phyloP scores from a whole-genome alignment of 495 filamentous ascomycete genomes.

The Oidiodendron maius region DNA sequence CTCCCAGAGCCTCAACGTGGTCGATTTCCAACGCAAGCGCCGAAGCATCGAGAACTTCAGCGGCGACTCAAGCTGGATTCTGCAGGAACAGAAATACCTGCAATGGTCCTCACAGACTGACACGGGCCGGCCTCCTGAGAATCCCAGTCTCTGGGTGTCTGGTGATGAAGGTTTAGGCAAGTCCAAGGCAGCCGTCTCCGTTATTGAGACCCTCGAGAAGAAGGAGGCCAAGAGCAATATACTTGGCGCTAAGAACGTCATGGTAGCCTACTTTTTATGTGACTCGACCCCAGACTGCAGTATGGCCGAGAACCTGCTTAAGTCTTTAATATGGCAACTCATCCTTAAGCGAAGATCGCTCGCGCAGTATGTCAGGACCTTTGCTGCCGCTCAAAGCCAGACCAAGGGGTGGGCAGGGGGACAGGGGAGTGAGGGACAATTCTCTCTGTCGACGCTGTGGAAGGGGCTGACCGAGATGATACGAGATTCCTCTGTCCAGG shows the following conservation, averaged over 20 bases:
- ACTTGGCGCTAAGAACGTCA: conserved; percentile 18
- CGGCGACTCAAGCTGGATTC: conserved; percentile 28
- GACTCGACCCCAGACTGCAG: conserved; percentile 24
- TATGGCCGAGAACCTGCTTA: conserved; percentile 33
- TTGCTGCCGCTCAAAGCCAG: conserved; percentile 18
- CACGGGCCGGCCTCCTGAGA: no score
- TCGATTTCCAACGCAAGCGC: conserved; percentile 22
- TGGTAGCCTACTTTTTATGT: conserved; percentile 35
- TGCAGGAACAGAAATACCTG: conserved; percentile 25
- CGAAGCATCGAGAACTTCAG: conserved; percentile 24
- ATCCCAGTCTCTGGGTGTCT: conserved; percentile 30
- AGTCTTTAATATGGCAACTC: conserved; percentile 29
- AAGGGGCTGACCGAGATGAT: no score
- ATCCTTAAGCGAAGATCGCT: conserved; percentile 28
- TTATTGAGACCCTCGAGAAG: conserved; percentile 27
- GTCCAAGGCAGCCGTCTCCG: conserved; percentile 27
- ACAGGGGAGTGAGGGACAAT: no score
- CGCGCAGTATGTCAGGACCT: conserved; percentile 29
- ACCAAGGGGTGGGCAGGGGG: no score
- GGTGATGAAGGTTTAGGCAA: conserved; percentile 33
- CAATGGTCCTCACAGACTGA: conserved; percentile 22
- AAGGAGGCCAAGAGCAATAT: conserved; percentile 15
- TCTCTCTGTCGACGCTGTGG: no score
- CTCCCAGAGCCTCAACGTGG: conserved; percentile 23
- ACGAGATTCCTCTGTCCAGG: no score